These are phyloP conservation scores for Microcos paniculata DNA, from an alignment of 345 rosid species.

Conservation along the genomic window DNA sequence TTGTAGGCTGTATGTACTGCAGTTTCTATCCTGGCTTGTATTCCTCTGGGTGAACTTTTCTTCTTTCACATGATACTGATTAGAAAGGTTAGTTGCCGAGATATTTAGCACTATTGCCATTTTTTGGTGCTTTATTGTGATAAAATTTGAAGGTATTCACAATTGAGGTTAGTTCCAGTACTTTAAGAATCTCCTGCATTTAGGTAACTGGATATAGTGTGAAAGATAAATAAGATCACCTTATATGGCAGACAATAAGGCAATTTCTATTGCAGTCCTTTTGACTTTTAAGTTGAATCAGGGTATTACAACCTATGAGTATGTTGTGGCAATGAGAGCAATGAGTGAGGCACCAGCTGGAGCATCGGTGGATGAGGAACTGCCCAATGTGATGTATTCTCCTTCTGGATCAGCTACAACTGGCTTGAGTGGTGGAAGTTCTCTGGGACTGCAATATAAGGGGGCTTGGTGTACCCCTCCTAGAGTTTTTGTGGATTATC, in stretches of 20 bases:
- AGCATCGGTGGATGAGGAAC: constrained; percentile 67
- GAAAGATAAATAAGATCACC: not conserved
- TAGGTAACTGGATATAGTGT: not conserved
- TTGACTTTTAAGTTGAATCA: constrained; percentile 24
- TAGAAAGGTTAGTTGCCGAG: constrained; percentile 62
- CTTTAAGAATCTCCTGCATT: not conserved
- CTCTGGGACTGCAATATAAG: constrained; percentile 72
- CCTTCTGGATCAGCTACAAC: constrained; percentile 90
- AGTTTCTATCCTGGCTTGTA: constrained; percentile 85
- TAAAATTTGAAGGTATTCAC: not conserved
- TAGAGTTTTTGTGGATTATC: constrained; percentile 89
- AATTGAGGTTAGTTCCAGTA: not conserved
- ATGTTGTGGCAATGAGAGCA: constrained; percentile 88
- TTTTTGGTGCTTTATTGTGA: not conserved
- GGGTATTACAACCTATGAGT: constrained; percentile 96
- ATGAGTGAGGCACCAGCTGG: constrained; percentile 92
- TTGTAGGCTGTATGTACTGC: constrained; percentile 81
- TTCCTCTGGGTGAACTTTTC: constrained; percentile 93
- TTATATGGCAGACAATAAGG: not conserved
- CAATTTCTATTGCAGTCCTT: not conserved
- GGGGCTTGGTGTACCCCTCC: constrained; percentile 99
- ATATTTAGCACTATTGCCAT: constrained; percentile 7
- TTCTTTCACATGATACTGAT: constrained; percentile 94
- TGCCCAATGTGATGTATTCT: constrained; percentile 61
- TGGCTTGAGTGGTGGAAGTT: constrained; percentile 90